Conservation (phyloP, 345 rosid species). For the Euphorbia lathyris region DNA sequence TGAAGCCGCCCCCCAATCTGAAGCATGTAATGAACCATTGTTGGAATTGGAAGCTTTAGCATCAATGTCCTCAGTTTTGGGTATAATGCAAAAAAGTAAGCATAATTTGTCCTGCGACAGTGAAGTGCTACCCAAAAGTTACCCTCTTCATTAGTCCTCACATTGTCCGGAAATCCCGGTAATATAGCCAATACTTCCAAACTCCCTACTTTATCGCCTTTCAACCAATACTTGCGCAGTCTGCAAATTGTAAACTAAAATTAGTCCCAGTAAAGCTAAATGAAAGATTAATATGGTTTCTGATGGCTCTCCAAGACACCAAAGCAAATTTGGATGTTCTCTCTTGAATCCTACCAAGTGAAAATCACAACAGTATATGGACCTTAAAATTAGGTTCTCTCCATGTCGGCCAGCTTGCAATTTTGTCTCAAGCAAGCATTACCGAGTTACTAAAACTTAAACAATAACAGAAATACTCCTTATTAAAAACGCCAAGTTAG, state of each 20-base stretch:
- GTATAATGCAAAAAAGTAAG: constrained; percentile 33
- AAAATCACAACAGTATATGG: too few relatives aligned
- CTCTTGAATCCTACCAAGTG: too few relatives aligned
- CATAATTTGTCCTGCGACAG: constrained; percentile 42
- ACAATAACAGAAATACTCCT: too few relatives aligned
- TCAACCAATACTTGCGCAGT: constrained; percentile 74
- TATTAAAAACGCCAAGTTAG: too few relatives aligned
- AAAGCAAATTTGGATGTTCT: too few relatives aligned
- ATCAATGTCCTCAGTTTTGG: constrained; percentile 53
- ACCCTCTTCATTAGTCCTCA: constrained; percentile 69
- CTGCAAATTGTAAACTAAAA: constrained; percentile 35
- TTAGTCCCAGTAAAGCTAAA: neutral
- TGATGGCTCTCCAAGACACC: neutral
- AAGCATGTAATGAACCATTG: constrained; percentile 49
- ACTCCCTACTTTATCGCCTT: constrained; percentile 79
- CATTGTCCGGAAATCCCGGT: constrained; percentile 83
- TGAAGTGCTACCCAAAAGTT: constrained; percentile 93
- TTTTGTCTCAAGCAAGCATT: too few relatives aligned
- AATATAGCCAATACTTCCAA: constrained; percentile 66
- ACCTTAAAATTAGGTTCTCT: too few relatives aligned
- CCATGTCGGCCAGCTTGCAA: too few relatives aligned
- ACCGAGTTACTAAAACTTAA: too few relatives aligned
- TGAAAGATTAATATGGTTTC: neutral
- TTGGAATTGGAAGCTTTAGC: constrained; percentile 67
- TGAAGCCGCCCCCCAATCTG: constrained; percentile 51